Percentiles rank a stretch among this genome's conserved stretches.
These are phyloP conservation scores for Gracilariopsis chorda DNA, from an alignment of 23 red algal species.

Conservation along the genomic window DNA sequence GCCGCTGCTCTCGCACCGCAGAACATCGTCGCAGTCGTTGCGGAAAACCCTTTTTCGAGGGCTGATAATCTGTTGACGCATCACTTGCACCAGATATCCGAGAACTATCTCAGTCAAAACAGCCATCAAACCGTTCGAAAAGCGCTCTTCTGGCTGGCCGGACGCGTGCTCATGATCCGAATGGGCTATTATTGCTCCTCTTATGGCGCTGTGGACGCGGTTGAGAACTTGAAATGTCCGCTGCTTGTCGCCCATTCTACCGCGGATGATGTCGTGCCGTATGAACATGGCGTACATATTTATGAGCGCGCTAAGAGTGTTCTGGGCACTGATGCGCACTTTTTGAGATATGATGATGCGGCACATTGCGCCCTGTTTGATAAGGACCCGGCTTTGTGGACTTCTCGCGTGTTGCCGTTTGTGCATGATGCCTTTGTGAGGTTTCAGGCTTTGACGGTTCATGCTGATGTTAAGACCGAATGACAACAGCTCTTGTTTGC, in stretches of 20 bases:
- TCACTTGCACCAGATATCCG: conserved; percentile 62
- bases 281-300: conserved; percentile 61
- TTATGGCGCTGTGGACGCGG: conserved; percentile 50
- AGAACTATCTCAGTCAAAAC: conserved; percentile 84
- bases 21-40: conserved; percentile 63
- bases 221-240: conserved; percentile 43
- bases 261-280: conserved; percentile 83
- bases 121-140: conserved; percentile 65
- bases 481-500: too few relatives aligned
- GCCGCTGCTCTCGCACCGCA: conserved; percentile 57
- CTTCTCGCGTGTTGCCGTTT: conserved; percentile 59
- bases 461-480: too few relatives aligned
- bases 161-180: conserved; percentile 76
- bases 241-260: conserved; percentile 85
- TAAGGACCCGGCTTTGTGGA: conserved; percentile 74
- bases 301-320: conserved; percentile 11
- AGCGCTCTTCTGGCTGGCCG: conserved; percentile 71
- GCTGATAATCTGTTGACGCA: conserved; percentile 74
- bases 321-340: not conserved
- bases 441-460: not conserved
- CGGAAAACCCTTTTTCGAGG: conserved; percentile 89
- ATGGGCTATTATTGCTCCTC: conserved; percentile 47
- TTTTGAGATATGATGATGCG: conserved; percentile 73
- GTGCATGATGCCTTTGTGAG: conserved; percentile 31
- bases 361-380: conserved; percentile 92